Conservation (phyloP, 176 grass and related monocot species). For the Avena eriantha region DNA sequence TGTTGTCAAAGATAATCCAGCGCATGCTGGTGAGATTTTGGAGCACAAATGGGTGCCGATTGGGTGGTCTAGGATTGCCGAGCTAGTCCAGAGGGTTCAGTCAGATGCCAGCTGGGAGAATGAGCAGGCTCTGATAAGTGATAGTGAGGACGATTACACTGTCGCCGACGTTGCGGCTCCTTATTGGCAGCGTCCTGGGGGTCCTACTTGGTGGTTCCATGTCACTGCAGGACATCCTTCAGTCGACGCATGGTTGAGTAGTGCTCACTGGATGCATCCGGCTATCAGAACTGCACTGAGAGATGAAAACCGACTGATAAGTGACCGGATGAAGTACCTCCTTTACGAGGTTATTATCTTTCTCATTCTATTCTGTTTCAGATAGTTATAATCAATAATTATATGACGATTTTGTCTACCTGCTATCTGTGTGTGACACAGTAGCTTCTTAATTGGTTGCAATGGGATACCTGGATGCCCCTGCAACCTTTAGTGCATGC, state of each 20-base stretch:
- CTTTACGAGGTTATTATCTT: conserved; percentile 87
- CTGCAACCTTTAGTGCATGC: neutral
- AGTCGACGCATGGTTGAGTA: conserved; percentile 73
- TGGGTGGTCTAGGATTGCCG: conserved; percentile 82
- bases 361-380: conserved; percentile 32
- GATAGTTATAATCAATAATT: neutral
- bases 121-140: conserved; percentile 57
- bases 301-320: conserved; percentile 90
- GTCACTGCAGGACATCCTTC: conserved; percentile 70
- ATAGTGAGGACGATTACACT: conserved; percentile 84
- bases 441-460: conserved; percentile 20
- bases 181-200: conserved; percentile 84
- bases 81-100: conserved; percentile 82
- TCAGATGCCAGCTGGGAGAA: conserved; percentile 78
- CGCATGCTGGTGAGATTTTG: conserved; percentile 36
- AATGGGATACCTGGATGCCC: neutral
- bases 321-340: conserved; percentile 93
- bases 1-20: conserved; percentile 42
- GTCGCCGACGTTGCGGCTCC: conserved; percentile 93
- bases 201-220: conserved; percentile 98
- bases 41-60: conserved; percentile 88
- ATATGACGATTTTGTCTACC: neutral
- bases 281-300: conserved; percentile 90
- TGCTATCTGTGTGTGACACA: neutral
- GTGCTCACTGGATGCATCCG: conserved; percentile 90